Base-by-base conservation (phyloP, 495 filamentous ascomycete genomes). In the Xylaria grammica region DNA sequence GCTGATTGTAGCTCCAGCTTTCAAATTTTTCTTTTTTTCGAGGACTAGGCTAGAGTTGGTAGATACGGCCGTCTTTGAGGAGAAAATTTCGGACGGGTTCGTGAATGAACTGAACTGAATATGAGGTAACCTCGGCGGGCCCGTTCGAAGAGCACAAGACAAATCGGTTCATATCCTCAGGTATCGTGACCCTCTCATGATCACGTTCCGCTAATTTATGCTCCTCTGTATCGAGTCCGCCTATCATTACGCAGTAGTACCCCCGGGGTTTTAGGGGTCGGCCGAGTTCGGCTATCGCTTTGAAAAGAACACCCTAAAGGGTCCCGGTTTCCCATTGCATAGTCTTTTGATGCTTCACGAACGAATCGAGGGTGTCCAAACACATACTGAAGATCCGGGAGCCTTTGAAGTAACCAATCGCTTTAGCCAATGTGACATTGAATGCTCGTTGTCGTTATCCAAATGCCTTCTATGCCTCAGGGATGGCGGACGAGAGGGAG, bases 21-120 rank as follows among this genome's bases (percentile, higher is more conserved):
- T 68, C 34, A 2, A 72, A 69, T 36, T 76, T 66, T 0, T 34
- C 9, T 19, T 52, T 65, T n/a, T n/a, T n/a, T n/a, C n/a, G n/a
- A 49, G 76, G 48, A 0, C 75, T 72, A 15, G 72, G 69, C 77
- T 71, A 80, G 5, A 83, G 5, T 20, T 71, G 60, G 15, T 65
- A 36, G 0, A 83, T 48, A 0, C 82, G 81, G 19, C 72, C 67
- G 24, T 79, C 73, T 62, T 78, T 75, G 6, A 81, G 13, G 7
- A 84, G 70, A 27, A 76, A 82, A 53, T 81, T 78, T 11, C 73
- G 69, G 4, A 82, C 81, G 0, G 80, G 82, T 67, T 83, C 79
- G 61, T 84, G 80, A 46, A 84, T 83, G 63, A 84, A 84, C 63
- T 84, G 80, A 36, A 81, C 74, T 1, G 51, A 11, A 36, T 72